These are phyloP conservation scores for Globisporangium perplexum DNA, from an alignment of 352 stramenopile species.

Conservation along the genomic window DNA sequence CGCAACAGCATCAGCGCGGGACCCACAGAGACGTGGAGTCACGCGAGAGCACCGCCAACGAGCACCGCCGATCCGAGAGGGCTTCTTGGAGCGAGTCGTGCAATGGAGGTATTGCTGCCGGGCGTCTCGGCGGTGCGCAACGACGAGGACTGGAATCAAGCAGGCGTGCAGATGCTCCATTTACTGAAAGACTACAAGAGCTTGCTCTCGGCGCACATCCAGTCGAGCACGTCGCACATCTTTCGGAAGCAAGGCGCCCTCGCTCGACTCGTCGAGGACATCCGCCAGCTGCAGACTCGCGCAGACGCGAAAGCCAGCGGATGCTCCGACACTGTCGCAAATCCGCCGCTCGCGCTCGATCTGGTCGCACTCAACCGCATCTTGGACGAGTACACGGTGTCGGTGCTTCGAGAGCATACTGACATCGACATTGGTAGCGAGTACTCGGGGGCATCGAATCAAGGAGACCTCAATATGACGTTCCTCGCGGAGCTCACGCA, in stretches of 20 bases:
- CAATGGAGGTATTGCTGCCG: slow-evolving; percentile 20
- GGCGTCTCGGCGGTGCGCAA: slow-evolving; percentile 3
- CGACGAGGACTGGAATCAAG: slow-evolving; percentile 5
- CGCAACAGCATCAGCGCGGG: neutral
- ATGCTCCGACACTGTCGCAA: neutral
- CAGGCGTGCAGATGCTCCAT: slow-evolving; percentile 18
- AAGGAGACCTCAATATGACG: slow-evolving; percentile 18
- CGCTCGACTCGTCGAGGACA: slow-evolving; percentile 26
- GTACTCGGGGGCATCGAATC: slow-evolving; percentile 4
- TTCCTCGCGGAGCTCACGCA: slow-evolving; percentile 28
- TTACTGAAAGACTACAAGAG: slow-evolving; percentile 33
- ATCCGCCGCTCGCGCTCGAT: neutral
- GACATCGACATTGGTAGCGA: slow-evolving; percentile 6
- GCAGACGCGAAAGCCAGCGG: neutral
- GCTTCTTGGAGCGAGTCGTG: slow-evolving; percentile 25
- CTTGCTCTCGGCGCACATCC: slow-evolving; percentile 33
- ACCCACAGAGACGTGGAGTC: neutral
- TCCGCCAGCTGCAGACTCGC: slow-evolving; percentile 7
- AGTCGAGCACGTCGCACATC: slow-evolving; percentile 36
- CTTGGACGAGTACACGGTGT: slow-evolving; percentile 24
- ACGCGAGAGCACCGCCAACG: neutral
- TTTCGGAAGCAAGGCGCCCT: slow-evolving; percentile 37
- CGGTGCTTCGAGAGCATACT: slow-evolving; percentile 12
- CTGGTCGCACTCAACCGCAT: slow-evolving; percentile 18
- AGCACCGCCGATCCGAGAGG: neutral